Evolutionary conservation across 495 filamentous ascomycete species (phyloP), one percentile per base, ranked within the genome.

Genomic region (Penicillium desertorum): DNA sequence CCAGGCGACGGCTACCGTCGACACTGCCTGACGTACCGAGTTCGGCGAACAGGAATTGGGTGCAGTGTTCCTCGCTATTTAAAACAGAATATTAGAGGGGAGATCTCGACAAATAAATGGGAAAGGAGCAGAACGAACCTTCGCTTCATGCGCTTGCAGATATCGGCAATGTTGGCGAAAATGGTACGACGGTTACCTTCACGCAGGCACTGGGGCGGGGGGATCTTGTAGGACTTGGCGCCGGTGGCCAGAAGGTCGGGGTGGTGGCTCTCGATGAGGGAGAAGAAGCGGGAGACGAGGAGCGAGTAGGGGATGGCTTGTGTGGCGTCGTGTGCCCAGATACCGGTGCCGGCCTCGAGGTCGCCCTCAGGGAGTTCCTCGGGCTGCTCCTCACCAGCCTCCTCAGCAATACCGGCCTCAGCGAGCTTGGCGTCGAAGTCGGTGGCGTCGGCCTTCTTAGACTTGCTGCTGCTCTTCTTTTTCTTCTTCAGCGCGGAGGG

Each of bases 171-270:
- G 79, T 98, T 98, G 75, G 94, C 94, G 71, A 97, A 98, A 66
- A 98, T 96, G 51, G 94, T 98, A 88, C 96, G 96, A 84, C 96
- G 96, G 84, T 98, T 98, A 71, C 94, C 94, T 90, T 98, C 95
- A 77, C 95, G 92, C 45, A 98, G 81, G 76, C 93, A 96, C 79
- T 98, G 95, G n/a, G 94, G 94, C 12, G 94, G 94, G 17, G 94
- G 95, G 65, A 98, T 98, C 83, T 97, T 97, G 82, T 98, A 98
- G 67, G 88, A 92, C 77, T 89, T 90, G 58, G 87, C 83, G 49
- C 93, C 94, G 73, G 84, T 86, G 19, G 88, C 88, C 16, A 92
- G 84, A 54, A 98, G 85, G 66, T 98, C 94, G 63, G 94, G 94
- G 79, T 98, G 93, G 79, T 93, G 90, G 73, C 87, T 87, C 73